These are phyloP conservation scores for Pharnaceum exiguum DNA, from an alignment of 148 eudicot species.

Conservation along the genomic window DNA sequence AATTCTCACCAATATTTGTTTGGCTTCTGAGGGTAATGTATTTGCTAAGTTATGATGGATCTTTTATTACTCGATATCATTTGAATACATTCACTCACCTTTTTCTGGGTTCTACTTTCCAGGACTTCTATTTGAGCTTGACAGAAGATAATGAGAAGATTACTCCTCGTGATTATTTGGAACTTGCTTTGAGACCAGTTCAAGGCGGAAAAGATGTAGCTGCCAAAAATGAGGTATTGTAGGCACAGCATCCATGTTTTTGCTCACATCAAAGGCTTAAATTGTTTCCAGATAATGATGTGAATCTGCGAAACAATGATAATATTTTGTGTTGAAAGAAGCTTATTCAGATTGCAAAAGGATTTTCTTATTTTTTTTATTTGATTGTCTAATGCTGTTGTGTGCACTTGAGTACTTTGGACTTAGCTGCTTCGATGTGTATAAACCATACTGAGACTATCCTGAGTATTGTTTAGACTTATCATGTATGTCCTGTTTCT, in stretches of 20 bases:
- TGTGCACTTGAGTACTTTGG: too few species aligned
- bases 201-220: slow-evolving; percentile 69
- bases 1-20: slow-evolving; percentile 92
- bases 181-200: slow-evolving; percentile 82
- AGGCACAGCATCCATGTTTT: background rate
- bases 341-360: too few species aligned
- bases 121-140: slow-evolving; percentile 94
- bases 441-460: background rate
- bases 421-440: background rate
- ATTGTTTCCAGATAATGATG: background rate
- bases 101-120: slow-evolving; percentile 17
- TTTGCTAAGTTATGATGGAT: background rate
- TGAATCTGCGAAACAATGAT: too few species aligned
- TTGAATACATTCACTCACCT: background rate
- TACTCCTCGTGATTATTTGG: slow-evolving; percentile 95
- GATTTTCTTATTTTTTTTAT: too few species aligned
- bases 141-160: slow-evolving; percentile 83
- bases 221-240: slow-evolving; percentile 86
- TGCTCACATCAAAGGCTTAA: too few species aligned
- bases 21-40: slow-evolving; percentile 89
- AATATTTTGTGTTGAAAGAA: too few species aligned
- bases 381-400: too few species aligned
- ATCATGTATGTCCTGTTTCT: background rate
- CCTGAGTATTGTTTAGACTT: background rate
- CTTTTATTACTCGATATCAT: background rate